phyloP scores from a whole-genome alignment of 345 rosid genomes.

The Eucalyptus globulus region DNA sequence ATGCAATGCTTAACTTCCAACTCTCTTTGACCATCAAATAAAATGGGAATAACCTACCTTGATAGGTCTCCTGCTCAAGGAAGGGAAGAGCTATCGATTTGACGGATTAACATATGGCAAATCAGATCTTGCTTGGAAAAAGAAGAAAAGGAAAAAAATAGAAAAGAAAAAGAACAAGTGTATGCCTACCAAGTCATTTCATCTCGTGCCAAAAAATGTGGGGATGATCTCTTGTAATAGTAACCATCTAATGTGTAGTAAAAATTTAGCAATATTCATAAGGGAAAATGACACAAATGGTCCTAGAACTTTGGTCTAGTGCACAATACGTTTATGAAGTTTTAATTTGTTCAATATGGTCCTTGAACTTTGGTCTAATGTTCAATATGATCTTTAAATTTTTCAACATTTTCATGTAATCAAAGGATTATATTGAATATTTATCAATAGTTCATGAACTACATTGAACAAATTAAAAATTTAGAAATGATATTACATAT shows the following conservation, averaged over 20 bases:
- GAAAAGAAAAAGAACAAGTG: not conserved
- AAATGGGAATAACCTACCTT: no score
- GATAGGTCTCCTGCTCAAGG: no score
- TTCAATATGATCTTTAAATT: no score
- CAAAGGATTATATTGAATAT: no score
- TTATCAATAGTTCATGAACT: not conserved
- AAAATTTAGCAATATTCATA: no score
- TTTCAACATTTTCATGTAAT: not conserved
- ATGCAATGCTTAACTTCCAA: no score
- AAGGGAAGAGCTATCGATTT: not conserved
- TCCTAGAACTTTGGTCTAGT: not conserved
- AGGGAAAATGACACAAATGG: not conserved
- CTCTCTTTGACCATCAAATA: no score
- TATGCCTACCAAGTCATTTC: accelerated
- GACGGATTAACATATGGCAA: not conserved
- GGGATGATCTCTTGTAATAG: no score
- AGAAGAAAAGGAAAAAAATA: no score
- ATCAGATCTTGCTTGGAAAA: not conserved
- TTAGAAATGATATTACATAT: accelerated
- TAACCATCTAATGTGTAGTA: no score
- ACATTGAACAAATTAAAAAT: not conserved
- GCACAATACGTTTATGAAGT: no score
- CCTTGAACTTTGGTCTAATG: not conserved
- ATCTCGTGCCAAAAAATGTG: accelerated
- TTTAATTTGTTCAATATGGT: no score